Conservation (phyloP, 352 stramenopile species). For the Phytophthora agathidicida region DNA sequence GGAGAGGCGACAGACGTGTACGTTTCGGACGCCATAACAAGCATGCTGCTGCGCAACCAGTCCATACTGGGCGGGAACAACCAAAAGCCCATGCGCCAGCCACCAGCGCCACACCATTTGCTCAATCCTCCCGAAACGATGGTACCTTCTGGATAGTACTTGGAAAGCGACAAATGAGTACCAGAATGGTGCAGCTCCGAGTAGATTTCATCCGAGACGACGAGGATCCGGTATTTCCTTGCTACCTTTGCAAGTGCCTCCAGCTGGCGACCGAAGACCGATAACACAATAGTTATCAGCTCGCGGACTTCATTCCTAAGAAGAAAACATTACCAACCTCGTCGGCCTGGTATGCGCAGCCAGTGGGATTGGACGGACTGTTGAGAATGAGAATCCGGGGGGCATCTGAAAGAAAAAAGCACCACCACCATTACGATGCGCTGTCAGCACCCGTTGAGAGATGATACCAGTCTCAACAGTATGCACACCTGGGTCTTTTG, state of each 20-base stretch:
- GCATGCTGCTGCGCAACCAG: slow-evolving; percentile 88
- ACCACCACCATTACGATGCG: background rate
- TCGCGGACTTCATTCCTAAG: background rate
- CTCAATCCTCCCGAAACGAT: slow-evolving; percentile 88
- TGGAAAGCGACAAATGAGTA: slow-evolving; percentile 82
- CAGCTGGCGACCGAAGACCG: slow-evolving; percentile 33
- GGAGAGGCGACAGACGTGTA: slow-evolving; percentile 88
- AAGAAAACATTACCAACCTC: slow-evolving; percentile 47
- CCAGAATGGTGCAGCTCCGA: slow-evolving; percentile 82
- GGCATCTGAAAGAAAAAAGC: slow-evolving; percentile 49
- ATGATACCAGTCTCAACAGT: background rate
- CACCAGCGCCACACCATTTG: slow-evolving; percentile 89
- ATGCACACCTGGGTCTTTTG: slow-evolving; percentile 75
- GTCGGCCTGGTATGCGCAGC: slow-evolving; percentile 78
- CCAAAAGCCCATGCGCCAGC: slow-evolving; percentile 91
- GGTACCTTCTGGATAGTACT: slow-evolving; percentile 87
- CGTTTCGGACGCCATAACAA: slow-evolving; percentile 90
- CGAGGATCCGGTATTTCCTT: slow-evolving; percentile 87
- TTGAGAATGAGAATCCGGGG: slow-evolving; percentile 89
- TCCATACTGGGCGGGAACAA: slow-evolving; percentile 77
- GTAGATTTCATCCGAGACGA: slow-evolving; percentile 92
- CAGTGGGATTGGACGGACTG: slow-evolving; percentile 86
- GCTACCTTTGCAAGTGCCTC: slow-evolving; percentile 72
- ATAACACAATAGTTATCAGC: slow-evolving; percentile 10
- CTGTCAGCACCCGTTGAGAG: background rate